Base-by-base conservation (phyloP, 192 early-diverging fungal genomes). In the Gamsiella multidivaricata region DNA sequence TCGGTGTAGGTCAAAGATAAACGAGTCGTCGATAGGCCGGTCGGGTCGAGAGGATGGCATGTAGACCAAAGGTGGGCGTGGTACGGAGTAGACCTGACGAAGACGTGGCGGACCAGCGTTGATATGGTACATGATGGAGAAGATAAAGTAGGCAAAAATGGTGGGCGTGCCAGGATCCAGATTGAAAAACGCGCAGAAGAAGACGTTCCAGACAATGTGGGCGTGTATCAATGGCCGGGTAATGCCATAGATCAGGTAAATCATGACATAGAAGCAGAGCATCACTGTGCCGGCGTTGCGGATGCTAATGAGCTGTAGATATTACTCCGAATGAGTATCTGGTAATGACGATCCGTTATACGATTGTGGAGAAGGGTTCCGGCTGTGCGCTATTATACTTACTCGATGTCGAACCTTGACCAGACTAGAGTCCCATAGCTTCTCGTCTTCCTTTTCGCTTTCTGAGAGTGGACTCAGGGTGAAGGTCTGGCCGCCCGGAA, bases 101-200 rank as follows among this genome's bases (percentile, higher is more conserved):
- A 69, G 32, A 11, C 45, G 25, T 4, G 65, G 66, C 1, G 65
- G 61, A 6, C 61, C 60, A 12, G 58, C 47, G 46, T 63, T 53
- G 32, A 68, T 49, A 28, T 64, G 74, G 33, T 78, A 58, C 20
- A 78, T 14, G 47, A 78, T 69, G 6, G 74, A 78, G 29, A 78
- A 62, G 32, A 78, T 78, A 46, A 78, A 78, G 54, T 78, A 78
- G 3, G 65, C 65, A 58, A 57, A 78, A 14, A 78, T 78, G 15
- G 74, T 78, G 25, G 74, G 74, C 14, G 54, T 69, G 17, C 74
- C 74, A 10, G 74, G 74, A 53, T 78, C 74, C 28, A 78, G 54
- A 33, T 78, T 78, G 61, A 78, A 78, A 28, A 55, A 33, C 10
- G 67, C 22, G 54, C 74, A 78, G 37, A 78, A 78, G 39, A 78